phyloP scores from a whole-genome alignment of 202 grass and related monocot genomes.

The Saccharum hybrid region DNA sequence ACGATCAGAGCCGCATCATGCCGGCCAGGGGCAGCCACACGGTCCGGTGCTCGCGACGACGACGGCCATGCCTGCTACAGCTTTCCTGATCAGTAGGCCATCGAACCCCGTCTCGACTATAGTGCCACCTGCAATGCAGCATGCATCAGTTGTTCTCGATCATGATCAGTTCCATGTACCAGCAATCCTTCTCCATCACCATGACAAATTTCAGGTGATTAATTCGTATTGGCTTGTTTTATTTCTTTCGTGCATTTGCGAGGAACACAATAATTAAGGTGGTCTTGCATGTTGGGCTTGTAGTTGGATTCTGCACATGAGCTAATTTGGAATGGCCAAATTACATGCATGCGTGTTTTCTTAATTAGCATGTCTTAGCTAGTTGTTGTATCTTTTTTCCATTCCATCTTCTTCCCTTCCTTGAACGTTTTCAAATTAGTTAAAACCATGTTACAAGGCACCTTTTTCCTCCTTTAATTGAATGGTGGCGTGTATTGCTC shows the following conservation, averaged over 20 bases:
- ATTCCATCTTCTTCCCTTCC: neutral
- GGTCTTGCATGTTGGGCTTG: neutral
- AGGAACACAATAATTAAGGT: neutral
- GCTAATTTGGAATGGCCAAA: neutral
- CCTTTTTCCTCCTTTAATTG: neutral
- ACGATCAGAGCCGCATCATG: constrained; percentile 61
- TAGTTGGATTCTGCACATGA: neutral
- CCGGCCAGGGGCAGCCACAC: constrained; percentile 47
- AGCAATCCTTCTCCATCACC: constrained; percentile 72
- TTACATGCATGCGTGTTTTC: neutral
- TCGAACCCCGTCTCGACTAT: constrained; percentile 67
- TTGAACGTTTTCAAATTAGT: neutral
- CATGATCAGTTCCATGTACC: constrained; percentile 78
- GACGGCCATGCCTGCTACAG: constrained; percentile 41
- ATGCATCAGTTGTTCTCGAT: constrained; percentile 69
- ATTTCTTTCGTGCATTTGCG: neutral
- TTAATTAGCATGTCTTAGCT: neutral
- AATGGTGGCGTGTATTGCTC: neutral
- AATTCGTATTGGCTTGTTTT: constrained; percentile 23
- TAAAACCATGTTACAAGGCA: neutral
- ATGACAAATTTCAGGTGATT: constrained; percentile 77
- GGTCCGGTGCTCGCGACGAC: constrained; percentile 43
- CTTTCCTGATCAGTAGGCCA: constrained; percentile 67
- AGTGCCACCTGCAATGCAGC: constrained; percentile 61
- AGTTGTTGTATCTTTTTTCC: neutral